These are phyloP conservation scores for Tetramitus jugosus DNA, from an alignment of 208 protist species.

Conservation along the genomic window DNA sequence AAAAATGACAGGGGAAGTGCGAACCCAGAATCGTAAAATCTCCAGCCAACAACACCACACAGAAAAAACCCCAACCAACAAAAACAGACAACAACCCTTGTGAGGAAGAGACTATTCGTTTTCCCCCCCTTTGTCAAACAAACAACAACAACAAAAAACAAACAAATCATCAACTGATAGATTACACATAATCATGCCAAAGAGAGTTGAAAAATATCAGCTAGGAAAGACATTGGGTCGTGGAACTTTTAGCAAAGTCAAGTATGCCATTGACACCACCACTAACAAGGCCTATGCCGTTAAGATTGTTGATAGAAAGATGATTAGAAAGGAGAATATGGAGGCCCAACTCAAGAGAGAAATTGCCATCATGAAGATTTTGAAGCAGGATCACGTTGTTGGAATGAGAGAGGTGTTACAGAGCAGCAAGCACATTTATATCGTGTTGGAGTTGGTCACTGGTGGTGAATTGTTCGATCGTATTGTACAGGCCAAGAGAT, in stretches of 20 bases:
- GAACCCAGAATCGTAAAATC: too few species aligned
- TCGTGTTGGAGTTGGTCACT: constrained; percentile 39
- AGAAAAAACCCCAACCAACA: too few species aligned
- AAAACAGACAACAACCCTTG: too few species aligned
- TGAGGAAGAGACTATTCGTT: too few species aligned
- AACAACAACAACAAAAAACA: too few species aligned
- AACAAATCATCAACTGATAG: too few species aligned
- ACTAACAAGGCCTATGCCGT: constrained; percentile 38
- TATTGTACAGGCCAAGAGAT: constrained; percentile 65
- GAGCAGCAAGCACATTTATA: constrained; percentile 42
- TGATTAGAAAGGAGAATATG: constrained; percentile 54
- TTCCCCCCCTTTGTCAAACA: too few species aligned
- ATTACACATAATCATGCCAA: constrained; percentile 32
- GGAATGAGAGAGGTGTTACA: constrained; percentile 54
- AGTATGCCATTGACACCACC: constrained; percentile 33
- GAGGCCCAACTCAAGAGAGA: constrained; percentile 59
- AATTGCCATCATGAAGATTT: constrained; percentile 60
- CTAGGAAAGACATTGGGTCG: constrained; percentile 73
- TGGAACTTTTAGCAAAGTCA: constrained; percentile 55
- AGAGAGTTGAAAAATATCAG: constrained; percentile 71
- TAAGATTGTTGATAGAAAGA: constrained; percentile 80
- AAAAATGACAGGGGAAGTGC: too few species aligned
- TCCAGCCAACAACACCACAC: too few species aligned
- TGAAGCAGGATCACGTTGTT: constrained; percentile 48
- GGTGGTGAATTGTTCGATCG: constrained; percentile 85